These are phyloP conservation scores for Cnidoscolus chayamansa DNA, from an alignment of 441 rosid genomes.

Conservation along the genomic window DNA sequence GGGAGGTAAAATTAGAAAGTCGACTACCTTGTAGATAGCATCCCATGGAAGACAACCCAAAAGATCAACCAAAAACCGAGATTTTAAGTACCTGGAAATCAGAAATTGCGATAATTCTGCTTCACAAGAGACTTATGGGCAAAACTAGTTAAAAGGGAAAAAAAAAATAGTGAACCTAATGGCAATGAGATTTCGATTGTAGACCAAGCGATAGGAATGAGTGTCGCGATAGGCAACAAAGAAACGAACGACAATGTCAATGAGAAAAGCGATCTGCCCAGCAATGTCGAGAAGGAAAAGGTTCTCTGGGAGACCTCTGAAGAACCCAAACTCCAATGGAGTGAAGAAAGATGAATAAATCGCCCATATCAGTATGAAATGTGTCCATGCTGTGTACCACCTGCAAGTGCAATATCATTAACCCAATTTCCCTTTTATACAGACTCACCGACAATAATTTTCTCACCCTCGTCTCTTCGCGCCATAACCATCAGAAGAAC, in stretches of 20 bases:
- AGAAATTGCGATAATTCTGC: not conserved
- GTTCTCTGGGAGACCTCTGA: constrained; percentile 69
- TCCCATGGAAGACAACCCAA: constrained; percentile 91
- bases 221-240: constrained; percentile 62
- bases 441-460: no score
- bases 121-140: not conserved
- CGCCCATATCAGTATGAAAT: constrained; percentile 82
- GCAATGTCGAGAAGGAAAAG: constrained; percentile 68
- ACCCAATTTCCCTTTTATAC: not conserved
- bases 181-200: constrained; percentile 52
- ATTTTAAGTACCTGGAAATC: constrained; percentile 62
- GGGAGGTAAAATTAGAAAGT: not conserved
- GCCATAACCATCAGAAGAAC: no score
- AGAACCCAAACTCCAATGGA: constrained; percentile 89
- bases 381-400: constrained; percentile 60
- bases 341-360: constrained; percentile 89
- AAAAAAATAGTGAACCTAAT: constrained; percentile 41
- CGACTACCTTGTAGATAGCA: constrained; percentile 63
- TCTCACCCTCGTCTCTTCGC: no score
- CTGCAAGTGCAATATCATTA: constrained; percentile 32
- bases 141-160: not conserved
- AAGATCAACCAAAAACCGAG: constrained; percentile 64
- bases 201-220: constrained; percentile 55
- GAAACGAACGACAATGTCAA: constrained; percentile 71
- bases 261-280: constrained; percentile 75